phyloP scores from a whole-genome alignment of 352 stramenopile species.

The Phytophthora lateralis region DNA sequence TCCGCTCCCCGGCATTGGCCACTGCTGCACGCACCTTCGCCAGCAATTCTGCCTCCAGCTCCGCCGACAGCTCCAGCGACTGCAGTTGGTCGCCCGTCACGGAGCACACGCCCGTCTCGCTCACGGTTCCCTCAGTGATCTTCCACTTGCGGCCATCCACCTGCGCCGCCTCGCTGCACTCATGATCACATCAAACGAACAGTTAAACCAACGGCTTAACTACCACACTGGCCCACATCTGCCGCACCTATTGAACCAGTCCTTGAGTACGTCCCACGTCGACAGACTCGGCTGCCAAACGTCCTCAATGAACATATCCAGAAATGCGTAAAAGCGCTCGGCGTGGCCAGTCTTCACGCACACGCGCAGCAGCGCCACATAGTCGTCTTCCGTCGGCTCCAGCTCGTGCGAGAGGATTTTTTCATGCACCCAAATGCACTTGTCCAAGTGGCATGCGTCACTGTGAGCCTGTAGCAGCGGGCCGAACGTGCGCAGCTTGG shows the following conservation, averaged over 20 bases:
- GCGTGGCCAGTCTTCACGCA: slow-evolving; percentile 46
- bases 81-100: slow-evolving; percentile 62
- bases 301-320: slow-evolving; percentile 66
- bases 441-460: slow-evolving; percentile 52
- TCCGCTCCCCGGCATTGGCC: slow-evolving; percentile 2
- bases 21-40: slow-evolving; percentile 52
- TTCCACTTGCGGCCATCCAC: slow-evolving; percentile 67
- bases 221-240: background rate
- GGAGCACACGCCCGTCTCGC: slow-evolving; percentile 59
- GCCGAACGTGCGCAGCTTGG: slow-evolving; percentile 78
- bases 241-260: slow-evolving; percentile 72
- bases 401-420: slow-evolving; percentile 53
- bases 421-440: slow-evolving; percentile 60
- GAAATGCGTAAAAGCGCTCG: slow-evolving; percentile 57
- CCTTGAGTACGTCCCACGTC: slow-evolving; percentile 69
- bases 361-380: slow-evolving; percentile 58
- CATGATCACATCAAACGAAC: slow-evolving; percentile 15
- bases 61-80: slow-evolving; percentile 67
- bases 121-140: slow-evolving; percentile 57
- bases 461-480: slow-evolving; percentile 70
- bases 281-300: slow-evolving; percentile 51
- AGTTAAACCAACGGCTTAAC: slow-evolving; percentile 3
- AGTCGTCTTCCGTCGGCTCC: slow-evolving; percentile 69
- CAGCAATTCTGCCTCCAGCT: slow-evolving; percentile 52
- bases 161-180: slow-evolving; percentile 58